Evolutionary conservation across 306 rosid species (phyloP).

Genomic region (Psophocarpus tetragonolobus): DNA sequence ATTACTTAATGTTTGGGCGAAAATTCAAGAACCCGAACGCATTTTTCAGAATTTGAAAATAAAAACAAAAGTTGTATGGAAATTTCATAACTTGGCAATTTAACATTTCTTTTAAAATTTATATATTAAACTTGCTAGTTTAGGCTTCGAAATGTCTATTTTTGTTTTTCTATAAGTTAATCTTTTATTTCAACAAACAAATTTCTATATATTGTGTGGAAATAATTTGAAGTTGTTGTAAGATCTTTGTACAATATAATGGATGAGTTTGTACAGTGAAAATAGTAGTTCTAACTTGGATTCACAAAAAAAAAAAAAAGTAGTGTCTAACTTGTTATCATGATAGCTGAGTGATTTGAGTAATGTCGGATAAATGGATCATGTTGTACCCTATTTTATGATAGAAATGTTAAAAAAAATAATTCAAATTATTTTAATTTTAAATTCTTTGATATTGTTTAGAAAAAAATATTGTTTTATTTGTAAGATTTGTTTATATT

Average conservation of each 20-base stretch:
- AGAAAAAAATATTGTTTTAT: too few species aligned
- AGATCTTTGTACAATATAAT: background rate
- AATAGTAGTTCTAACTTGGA: background rate
- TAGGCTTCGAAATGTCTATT: background rate
- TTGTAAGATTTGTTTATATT: too few species aligned
- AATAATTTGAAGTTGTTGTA: background rate
- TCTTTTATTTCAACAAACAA: background rate
- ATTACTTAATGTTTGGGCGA: too few species aligned
- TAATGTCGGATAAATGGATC: background rate
- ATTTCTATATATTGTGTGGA: background rate
- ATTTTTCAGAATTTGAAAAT: too few species aligned
- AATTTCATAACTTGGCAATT: background rate
- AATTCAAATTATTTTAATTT: background rate
- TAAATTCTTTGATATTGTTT: too few species aligned
- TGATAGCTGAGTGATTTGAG: background rate
- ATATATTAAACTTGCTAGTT: background rate
- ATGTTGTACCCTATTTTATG: background rate
- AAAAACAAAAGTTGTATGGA: background rate
- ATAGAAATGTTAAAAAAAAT: background rate
- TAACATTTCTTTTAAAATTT: background rate
- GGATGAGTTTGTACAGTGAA: background rate
- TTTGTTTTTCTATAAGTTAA: background rate
- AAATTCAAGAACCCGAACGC: too few species aligned
- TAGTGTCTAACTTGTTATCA: background rate
- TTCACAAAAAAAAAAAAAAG: too few species aligned